Evolutionary conservation across 1,284 basidiomycete genomes (phyloP), one percentile per base, ranked within the genome.

Genomic region (Trichosporon inkin): DNA sequence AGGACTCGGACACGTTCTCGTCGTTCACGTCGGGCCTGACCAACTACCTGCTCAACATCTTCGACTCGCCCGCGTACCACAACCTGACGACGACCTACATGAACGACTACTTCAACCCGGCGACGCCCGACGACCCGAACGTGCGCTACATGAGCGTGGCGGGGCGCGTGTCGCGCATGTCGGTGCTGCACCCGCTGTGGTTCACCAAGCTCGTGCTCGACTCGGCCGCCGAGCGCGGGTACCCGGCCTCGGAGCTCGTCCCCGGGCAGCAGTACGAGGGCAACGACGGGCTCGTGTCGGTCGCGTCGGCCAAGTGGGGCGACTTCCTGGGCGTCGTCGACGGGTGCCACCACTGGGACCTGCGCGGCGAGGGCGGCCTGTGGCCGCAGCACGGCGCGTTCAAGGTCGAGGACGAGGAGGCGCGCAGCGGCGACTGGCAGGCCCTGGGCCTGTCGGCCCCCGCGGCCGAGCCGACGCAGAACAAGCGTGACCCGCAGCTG

Each of bases 11-110:
- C 39, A 60, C 66, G 8, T 41, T 72, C 14, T 64, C 68, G 6
- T 65, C 67, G 14, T 72, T 77, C 40, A 72, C 78, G 5, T 69
- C 74, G 1, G 71, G 71, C 6, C 64, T 98, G 71, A 91, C 91
- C 8, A 88, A 88, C 1, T 86, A 93, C 68, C 83, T 99, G 39
- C 84, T 99, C n/a, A 89, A 89, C 57, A 80, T 95, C 57, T 84
- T 99, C 68, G 96, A 99, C 81, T 94, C 93, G 1, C 96, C 96
- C 0, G 96, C 96, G 0, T 99, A 99, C 75, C 87, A 90, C 14
- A 97, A 98, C 78, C 84, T 99, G 44, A 95, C 91, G 6, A 90
- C 94, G 1, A 78, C 84, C 10, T 98, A 90, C 76, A 83, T 97
- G 47, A 87, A 87, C 65, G 82, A 88, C 56, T 81, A 87, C 1